phyloP scores from a whole-genome alignment of 2,329 filamentous ascomycete genomes.

The Trichoderma afroharzianum region DNA sequence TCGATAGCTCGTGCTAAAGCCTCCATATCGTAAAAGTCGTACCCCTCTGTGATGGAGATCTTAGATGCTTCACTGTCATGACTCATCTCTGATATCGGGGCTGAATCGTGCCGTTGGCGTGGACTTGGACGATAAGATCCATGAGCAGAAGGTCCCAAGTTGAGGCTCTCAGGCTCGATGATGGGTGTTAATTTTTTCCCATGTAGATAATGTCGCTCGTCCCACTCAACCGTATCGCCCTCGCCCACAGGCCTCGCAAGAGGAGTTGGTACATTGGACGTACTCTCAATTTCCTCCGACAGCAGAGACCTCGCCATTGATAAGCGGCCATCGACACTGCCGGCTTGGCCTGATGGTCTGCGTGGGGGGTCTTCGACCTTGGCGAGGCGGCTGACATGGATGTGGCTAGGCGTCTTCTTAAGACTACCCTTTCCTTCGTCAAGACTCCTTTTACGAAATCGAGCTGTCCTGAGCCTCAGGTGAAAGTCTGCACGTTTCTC shows the following conservation, averaged over 20 bases:
- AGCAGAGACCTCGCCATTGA: constrained; percentile 44
- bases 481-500: constrained; percentile 55
- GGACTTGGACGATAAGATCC: constrained; percentile 34
- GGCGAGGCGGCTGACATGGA: constrained; percentile 24
- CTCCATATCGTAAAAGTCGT: constrained; percentile 64
- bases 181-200: constrained; percentile 45
- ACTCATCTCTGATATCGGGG: constrained; percentile 48
- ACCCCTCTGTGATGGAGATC: constrained; percentile 55
- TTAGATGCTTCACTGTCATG: constrained; percentile 47
- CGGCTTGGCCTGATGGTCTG: constrained; percentile 27
- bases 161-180: constrained; percentile 48
- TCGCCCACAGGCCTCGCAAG: constrained; percentile 50
- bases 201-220: constrained; percentile 28
- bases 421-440: constrained; percentile 30
- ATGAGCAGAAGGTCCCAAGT: constrained; percentile 46
- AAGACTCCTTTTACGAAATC: constrained; percentile 34
- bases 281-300: constrained; percentile 57
- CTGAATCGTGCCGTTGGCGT: constrained; percentile 47
- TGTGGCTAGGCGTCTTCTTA: constrained; percentile 26
- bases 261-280: constrained; percentile 60
- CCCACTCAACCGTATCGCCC: constrained; percentile 24
- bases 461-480: constrained; percentile 45
- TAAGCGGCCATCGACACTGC: constrained; percentile 32
- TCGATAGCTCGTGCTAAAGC: constrained; percentile 50
- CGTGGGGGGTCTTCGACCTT: constrained; percentile 39